Evolutionary conservation across 129 eudicot species (phyloP).

Genomic region (Escallonia rubra): DNA sequence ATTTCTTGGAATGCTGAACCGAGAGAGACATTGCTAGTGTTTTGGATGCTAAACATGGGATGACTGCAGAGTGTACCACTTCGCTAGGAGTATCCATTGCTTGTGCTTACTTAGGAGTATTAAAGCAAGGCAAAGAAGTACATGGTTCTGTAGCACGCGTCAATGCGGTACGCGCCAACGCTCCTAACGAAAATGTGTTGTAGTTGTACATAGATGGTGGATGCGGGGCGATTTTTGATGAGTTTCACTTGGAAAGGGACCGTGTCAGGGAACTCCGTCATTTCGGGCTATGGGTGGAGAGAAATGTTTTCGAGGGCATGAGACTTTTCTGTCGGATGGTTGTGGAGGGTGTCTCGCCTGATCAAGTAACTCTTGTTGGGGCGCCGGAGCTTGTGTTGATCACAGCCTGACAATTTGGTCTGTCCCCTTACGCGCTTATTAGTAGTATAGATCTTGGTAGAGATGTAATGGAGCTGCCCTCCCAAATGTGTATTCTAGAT

Average conservation of each 20-base stretch:
- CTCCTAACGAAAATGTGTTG: slow-evolving; percentile 16
- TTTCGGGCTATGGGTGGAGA: slow-evolving; percentile 33
- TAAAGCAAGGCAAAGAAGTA: slow-evolving; percentile 29
- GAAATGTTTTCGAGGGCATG: slow-evolving; percentile 32
- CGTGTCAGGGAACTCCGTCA: slow-evolving; percentile 50
- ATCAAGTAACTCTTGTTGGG: slow-evolving; percentile 36
- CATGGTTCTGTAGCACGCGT: slow-evolving; percentile 33
- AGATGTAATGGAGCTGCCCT: slow-evolving; percentile 40
- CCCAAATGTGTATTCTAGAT: slow-evolving; percentile 49
- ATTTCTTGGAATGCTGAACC: slow-evolving; percentile 40
- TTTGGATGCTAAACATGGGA: slow-evolving; percentile 16
- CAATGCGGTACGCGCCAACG: slow-evolving; percentile 8
- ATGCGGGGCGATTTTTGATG: slow-evolving; percentile 23
- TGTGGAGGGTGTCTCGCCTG: slow-evolving; percentile 17
- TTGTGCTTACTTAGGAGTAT: slow-evolving; percentile 24
- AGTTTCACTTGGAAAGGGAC: slow-evolving; percentile 30
- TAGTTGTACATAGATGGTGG: slow-evolving; percentile 18
- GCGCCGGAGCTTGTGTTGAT: slow-evolving; percentile 41
- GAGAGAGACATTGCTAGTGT: slow-evolving; percentile 13
- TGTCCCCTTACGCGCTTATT: slow-evolving; percentile 37
- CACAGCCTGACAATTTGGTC: slow-evolving; percentile 43
- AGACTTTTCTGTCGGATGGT: slow-evolving; percentile 32
- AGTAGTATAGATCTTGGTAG: slow-evolving; percentile 17
- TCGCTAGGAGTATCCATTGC: slow-evolving; percentile 32
- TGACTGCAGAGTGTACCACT: slow-evolving; percentile 30